Evolutionary conservation across 1,284 basidiomycete species (phyloP), one percentile per base, ranked within the genome.

Genomic region (Athelia sp.): DNA sequence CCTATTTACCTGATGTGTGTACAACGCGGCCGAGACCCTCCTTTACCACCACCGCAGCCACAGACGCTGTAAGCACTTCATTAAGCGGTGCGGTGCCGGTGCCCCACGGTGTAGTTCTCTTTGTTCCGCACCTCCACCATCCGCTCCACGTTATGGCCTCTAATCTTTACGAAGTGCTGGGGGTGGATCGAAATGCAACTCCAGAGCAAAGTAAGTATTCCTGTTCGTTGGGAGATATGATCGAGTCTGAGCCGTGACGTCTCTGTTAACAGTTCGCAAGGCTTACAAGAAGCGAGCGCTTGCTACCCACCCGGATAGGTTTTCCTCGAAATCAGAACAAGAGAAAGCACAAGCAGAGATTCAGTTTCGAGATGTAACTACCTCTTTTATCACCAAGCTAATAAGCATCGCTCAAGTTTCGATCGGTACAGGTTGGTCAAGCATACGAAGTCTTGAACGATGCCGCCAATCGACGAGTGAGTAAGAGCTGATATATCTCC

Each of bases 261-360:
- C 49, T 36, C 43, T 47, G 47, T 13, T n/a, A n/a, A n/a, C 56
- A 83, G 81, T 84, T 50, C 76, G 80, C 55, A 81, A 76, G 57
- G 81, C 81, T 29, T 83, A 83, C 68, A 82, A 78, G 66, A 72
- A 75, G 56, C 74, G 68, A 60, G 77, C 79, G 3, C 64, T 84
- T 23, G 67, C 76, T 52, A 82, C 79, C 4, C 81, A 84, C 57
- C 81, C 81, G 44, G 79, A 81, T 63, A 63, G 71, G 53, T 69
- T 76, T 13, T 66, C 70, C 13, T 64, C 59, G 26, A 65, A 63
- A 32, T 62, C 68, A 29, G 72, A 72, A 19, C 49, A 64, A 9
- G 65, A 66, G 9, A 68, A 76, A 23, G 76, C 63, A 15, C 52
- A 50, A 4, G 66, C 73, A 4, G 75, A 74, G 53, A 74, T 77